Conservation (phyloP, 1,139 yeast species). For the Pichia sp. region DNA sequence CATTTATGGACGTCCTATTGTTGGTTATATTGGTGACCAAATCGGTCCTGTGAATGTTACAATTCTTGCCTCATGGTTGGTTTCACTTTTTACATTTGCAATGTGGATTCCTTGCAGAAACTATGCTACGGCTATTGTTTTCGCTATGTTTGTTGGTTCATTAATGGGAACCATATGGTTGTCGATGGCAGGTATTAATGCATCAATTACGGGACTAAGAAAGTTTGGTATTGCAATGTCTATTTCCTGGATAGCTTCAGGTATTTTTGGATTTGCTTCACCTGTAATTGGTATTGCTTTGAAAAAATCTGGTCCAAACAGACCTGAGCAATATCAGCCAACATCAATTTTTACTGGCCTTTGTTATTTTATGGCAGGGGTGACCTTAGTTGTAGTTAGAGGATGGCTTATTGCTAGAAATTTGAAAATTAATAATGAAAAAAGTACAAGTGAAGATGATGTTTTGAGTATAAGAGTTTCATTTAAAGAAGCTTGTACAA, state of each 20-base stretch:
- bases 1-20: slow-evolving; percentile 35
- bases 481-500: slow-evolving; percentile 1
- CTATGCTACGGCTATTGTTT: slow-evolving; percentile 42
- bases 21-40: slow-evolving; percentile 35
- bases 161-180: slow-evolving; percentile 46
- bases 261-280: slow-evolving; percentile 40
- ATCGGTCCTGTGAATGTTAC: slow-evolving; percentile 37
- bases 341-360: slow-evolving; percentile 50
- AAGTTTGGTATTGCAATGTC: slow-evolving; percentile 44
- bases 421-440: slow-evolving; percentile 25
- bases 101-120: slow-evolving; percentile 60
- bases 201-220: slow-evolving; percentile 40
- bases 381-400: slow-evolving; percentile 35
- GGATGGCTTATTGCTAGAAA: slow-evolving; percentile 47
- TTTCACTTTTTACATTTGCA: slow-evolving; percentile 34
- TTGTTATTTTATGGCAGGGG: slow-evolving; percentile 39
- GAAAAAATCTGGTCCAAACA: slow-evolving; percentile 29
- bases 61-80: slow-evolving; percentile 29
- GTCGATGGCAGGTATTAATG: slow-evolving; percentile 30
- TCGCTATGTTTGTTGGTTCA: slow-evolving; percentile 41
- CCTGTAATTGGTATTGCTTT: slow-evolving; percentile 48
- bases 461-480: slow-evolving; percentile 6
- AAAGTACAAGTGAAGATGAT: slow-evolving; percentile 14
- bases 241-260: slow-evolving; percentile 40
- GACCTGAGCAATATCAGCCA: slow-evolving; percentile 39